Percentiles rank a stretch among this genome's conserved stretches.
These are phyloP conservation scores for Trametes coccinea DNA, from an alignment of 768 basidiomycete genomes.

Conservation along the genomic window DNA sequence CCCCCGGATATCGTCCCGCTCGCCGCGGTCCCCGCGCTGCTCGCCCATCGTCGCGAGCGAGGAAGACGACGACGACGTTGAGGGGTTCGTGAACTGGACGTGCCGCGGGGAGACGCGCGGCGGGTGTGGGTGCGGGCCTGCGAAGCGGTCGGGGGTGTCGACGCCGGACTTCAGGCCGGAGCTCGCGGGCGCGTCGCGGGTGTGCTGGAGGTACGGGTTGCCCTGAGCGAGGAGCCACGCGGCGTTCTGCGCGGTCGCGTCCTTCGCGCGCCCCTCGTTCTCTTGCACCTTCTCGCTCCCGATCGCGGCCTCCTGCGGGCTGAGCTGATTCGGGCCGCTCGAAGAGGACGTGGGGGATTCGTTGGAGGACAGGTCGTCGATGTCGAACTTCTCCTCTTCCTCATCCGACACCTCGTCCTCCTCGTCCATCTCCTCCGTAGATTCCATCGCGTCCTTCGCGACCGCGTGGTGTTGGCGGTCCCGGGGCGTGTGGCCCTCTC, in stretches of 20 bases:
- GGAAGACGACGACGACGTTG: constrained; percentile 38
- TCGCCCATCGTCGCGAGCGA: constrained; percentile 42
- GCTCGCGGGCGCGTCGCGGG: constrained; percentile 37
- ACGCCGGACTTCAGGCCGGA: constrained; percentile 55
- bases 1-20: constrained; percentile 54
- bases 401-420: constrained; percentile 47
- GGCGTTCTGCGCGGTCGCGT: constrained; percentile 27
- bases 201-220: constrained; percentile 31
- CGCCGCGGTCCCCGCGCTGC: constrained; percentile 45
- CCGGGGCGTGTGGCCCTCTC: constrained; percentile 8
- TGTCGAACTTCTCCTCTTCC: constrained; percentile 83
- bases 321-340: constrained; percentile 16
- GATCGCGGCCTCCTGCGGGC: constrained; percentile 20
- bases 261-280: not conserved
- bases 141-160: constrained; percentile 63
- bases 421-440: constrained; percentile 28
- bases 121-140: constrained; percentile 50
- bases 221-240: constrained; percentile 36
- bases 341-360: constrained; percentile 38
- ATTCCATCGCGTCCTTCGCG: constrained; percentile 43
- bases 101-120: constrained; percentile 48
- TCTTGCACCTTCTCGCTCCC: constrained; percentile 26
- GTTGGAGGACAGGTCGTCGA: constrained; percentile 78
- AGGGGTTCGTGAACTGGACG: constrained; percentile 44
- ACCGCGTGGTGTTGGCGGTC: constrained; percentile 1